phyloP scores from a whole-genome alignment of 352 stramenopile species.

The Globisporangium barbulae region DNA sequence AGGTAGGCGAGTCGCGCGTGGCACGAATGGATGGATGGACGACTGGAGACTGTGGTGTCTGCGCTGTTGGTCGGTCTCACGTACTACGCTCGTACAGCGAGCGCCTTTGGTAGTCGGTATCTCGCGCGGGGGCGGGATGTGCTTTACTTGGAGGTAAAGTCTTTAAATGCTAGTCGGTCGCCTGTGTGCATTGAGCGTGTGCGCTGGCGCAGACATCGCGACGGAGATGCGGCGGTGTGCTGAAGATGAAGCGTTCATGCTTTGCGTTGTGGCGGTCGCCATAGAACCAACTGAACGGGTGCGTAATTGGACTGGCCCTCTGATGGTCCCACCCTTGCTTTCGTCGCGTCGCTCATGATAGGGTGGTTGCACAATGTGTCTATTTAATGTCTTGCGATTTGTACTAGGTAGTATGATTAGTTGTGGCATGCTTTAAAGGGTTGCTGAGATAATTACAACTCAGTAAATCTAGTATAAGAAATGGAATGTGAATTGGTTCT shows the following conservation, averaged over 20 bases:
- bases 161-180: conserved; percentile 1
- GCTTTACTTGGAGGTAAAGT: conserved; percentile 2
- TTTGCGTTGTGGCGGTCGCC: conserved; percentile 3
- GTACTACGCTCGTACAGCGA: background rate
- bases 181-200: background rate
- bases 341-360: background rate
- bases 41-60: background rate
- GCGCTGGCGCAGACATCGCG: background rate
- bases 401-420: background rate
- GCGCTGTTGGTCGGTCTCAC: background rate
- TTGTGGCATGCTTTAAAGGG: no score
- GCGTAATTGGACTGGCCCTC: conserved; percentile 6
- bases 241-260: background rate
- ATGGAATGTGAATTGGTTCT: no score
- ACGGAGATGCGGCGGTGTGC: background rate
- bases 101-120: background rate
- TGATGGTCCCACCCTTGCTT: background rate
- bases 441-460: no score
- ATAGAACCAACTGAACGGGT: conserved; percentile 12
- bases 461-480: no score
- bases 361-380: background rate
- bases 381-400: background rate
- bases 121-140: background rate
- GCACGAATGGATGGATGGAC: background rate
- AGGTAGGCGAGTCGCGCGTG: conserved; percentile 3